A percentile compares a stretch with the other conserved stretches of the same genome.
phyloP scores from a whole-genome alignment of 2,329 filamentous ascomycete genomes.

The Ampelomyces quisqualis region DNA sequence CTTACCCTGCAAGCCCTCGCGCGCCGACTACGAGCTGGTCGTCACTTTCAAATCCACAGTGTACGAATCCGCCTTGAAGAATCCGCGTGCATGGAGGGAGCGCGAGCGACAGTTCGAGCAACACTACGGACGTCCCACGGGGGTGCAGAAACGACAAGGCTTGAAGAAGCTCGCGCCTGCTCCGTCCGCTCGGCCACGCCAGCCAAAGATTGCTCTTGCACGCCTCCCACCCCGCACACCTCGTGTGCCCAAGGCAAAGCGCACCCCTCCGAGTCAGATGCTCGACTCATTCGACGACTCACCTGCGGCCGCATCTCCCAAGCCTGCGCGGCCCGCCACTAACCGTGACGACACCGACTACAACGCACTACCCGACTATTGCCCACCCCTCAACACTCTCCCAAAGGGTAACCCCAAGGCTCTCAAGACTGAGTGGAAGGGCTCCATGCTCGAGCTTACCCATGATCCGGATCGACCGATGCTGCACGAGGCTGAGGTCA shows the following conservation, averaged over 20 bases:
- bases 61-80: constrained; percentile 32
- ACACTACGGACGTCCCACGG: constrained; percentile 47
- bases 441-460: constrained; percentile 72
- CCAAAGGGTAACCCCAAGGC: constrained; percentile 63
- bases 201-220: constrained; percentile 38
- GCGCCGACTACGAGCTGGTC: constrained; percentile 42
- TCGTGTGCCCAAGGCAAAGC: constrained; percentile 40
- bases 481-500: constrained; percentile 76
- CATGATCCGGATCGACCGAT: constrained; percentile 62
- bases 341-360: constrained; percentile 85
- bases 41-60: constrained; percentile 39
- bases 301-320: constrained; percentile 35
- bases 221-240: constrained; percentile 36
- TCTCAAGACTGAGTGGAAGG: constrained; percentile 87
- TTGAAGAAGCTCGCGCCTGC: constrained; percentile 43
- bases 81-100: constrained; percentile 46
- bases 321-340: constrained; percentile 50
- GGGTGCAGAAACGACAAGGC: constrained; percentile 42
- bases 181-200: constrained; percentile 34
- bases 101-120: constrained; percentile 56
- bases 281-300: constrained; percentile 42
- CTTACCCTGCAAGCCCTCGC: constrained; percentile 35
- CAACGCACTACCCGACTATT: constrained; percentile 68
- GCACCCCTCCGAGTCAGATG: constrained; percentile 34
- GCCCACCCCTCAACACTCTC: constrained; percentile 67